Base-by-base conservation (phyloP, 495 filamentous ascomycete genomes). In the Aspergillus cristatus region DNA sequence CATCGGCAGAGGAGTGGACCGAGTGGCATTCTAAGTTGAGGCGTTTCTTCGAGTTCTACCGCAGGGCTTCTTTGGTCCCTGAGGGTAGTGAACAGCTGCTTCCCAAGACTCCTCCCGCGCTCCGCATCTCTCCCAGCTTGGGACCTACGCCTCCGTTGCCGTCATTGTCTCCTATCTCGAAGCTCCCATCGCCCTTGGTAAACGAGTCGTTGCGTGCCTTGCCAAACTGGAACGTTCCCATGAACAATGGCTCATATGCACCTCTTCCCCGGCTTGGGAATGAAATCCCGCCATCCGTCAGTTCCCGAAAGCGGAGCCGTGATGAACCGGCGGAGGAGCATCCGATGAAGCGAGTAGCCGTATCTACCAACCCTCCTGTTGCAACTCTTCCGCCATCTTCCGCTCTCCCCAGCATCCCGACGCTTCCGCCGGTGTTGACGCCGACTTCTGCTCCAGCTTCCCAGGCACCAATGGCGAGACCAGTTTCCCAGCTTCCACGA, bases 1-100 rank as follows among this genome's bases (percentile, higher is more conserved):
- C 82, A 1, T 93, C 87, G 0, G 74, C 88, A 51, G 61, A 60
- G 18, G 73, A 94, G 54, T 99, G 93, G 93, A 62, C 74, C 18
- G 70, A 76, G 25, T 97, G 93, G 93, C 79, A 95, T 49, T 63
- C 70, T 36, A 85, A 82, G 50, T 63, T 97, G 34, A 68, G 78
- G 14, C 79, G 77, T 26, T 94, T 95, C 52, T 78, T 73, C 40
- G 75, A 78, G 16, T 97, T 82, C 60, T 84, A 85, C 65, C 80
- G 89, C 48, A 68, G 68, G 28, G 81, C 81, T 3, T 71, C 67
- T 15, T 59, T 57, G 22, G 38, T 53, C 14, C 48, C 59, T 1
- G 43, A 61, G 10, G 20, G 8, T n/a, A n/a, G n/a, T 4, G 54
- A 58, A 32, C 47, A 47, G 8, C 52, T 61, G 10, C 22, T 41